Evolutionary conservation across 2,329 filamentous ascomycete species (phyloP).

Genomic region (Dactylellina sp.): DNA sequence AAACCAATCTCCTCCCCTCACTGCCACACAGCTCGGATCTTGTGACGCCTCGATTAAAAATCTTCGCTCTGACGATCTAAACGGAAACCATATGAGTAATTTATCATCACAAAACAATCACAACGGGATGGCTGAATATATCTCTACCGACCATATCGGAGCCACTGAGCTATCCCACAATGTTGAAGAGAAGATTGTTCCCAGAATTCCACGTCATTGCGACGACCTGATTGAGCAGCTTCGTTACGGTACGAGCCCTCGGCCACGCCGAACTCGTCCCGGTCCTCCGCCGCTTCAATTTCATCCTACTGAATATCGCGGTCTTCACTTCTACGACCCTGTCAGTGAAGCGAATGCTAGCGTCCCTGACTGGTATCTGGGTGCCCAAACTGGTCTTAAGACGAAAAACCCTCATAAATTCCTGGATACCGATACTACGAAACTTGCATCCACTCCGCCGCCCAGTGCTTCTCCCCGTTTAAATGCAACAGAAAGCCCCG

Average conservation of each 20-base stretch:
- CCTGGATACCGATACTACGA: background rate
- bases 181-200: constrained; percentile 1
- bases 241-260: background rate
- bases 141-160: no score
- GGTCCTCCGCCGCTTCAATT: background rate
- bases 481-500: no score
- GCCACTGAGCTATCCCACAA: no score
- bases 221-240: constrained; percentile 34
- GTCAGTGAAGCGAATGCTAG: background rate
- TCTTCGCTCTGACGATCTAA: background rate
- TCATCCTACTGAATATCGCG: constrained; percentile 21
- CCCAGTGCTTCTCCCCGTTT: background rate
- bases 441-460: constrained; percentile 1
- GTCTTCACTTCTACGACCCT: constrained; percentile 11
- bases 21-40: background rate
- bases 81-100: no score
- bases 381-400: constrained; percentile 10
- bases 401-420: constrained; percentile 32
- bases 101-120: no score
- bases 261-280: background rate
- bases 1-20: background rate
- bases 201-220: constrained; percentile 27
- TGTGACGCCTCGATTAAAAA: background rate
- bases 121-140: no score
- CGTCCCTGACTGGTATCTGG: constrained; percentile 28